Base-by-base conservation (phyloP, 495 filamentous ascomycete genomes). In the Staphylotrichum tortipilum region DNA sequence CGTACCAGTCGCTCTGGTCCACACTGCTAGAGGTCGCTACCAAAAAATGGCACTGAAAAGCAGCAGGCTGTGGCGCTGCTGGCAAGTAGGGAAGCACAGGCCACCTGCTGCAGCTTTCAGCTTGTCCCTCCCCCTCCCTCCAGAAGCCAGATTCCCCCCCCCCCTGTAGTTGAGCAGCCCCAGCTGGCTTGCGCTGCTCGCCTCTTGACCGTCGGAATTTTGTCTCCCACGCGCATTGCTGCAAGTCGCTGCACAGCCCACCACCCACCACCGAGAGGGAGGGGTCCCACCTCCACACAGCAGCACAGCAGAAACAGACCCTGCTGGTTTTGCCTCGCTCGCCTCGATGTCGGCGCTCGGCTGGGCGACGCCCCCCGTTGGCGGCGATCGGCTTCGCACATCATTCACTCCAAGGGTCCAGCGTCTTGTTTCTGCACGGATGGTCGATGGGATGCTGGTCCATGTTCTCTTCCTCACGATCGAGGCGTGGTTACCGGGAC, bases 21-120 rank as follows among this genome's bases (percentile, higher is more conserved):
- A 8, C 15, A n/a, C n/a, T n/a, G n/a, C n/a, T n/a, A n/a, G n/a
- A n/a, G n/a, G n/a, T 21, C 4, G 18, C 6, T 5, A 28, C 26
- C 26, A 28, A 10, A 28, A 28, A 5, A 28, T n/a, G n/a, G n/a
- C n/a, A n/a, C 33, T 15, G 9, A n/a, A 35, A 15, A n/a, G 9
- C 52, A 28, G 26, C 37, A 34, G 44, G 53, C 47, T 46, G 66
- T 67, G 70, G 66, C 67, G 66, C 63, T 67, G 63, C 66, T n/a
- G n/a, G n/a, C n/a, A n/a, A n/a, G n/a, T n/a, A n/a, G n/a, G n/a
- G n/a, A n/a, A n/a, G n/a, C n/a, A 60, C 56, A 52, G 67, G 55
- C 64, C 53, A 63, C 60, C 67, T 70, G 61, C 67, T 69, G 64
- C 67, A 63, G 57, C 63, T 70, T 74, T 72, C 71, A 74, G 71